Evolutionary conservation across 108 stramenopile genomes (phyloP), one percentile per base, ranked within the genome.

Genomic region (Cylindrotheca fusiformis): DNA sequence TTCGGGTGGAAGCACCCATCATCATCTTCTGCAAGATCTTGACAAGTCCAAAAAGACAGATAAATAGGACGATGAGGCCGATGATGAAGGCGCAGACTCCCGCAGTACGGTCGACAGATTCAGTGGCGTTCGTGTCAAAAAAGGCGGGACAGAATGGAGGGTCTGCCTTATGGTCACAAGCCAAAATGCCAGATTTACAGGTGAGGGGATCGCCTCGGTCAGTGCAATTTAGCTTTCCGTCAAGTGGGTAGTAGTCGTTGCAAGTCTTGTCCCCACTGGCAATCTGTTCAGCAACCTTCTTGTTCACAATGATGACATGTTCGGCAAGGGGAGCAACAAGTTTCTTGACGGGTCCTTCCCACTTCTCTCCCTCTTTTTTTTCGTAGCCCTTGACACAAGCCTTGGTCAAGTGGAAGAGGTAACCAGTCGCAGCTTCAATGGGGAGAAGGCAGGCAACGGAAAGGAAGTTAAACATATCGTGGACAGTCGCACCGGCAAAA

Each of bases 401-500:
- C 21, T 41, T 29, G 33, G 90, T 91, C 41, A 91, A 58, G 51
- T 49, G 29, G 57, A 72, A 58, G 14, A 94, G 60, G 71, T 81
- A 83, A 29, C 69, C 63, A 25, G 81, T 76, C 71, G 75, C 59
- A 60, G 80, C 59, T n/a, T n/a, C n/a, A n/a, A n/a, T n/a, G n/a
- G n/a, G n/a, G n/a, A n/a, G n/a, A n/a, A n/a, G n/a, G n/a, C n/a
- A n/a, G n/a, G n/a, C n/a, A n/a, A n/a, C n/a, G n/a, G n/a, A n/a
- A n/a, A n/a, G n/a, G n/a, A n/a, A n/a, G n/a, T n/a, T n/a, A n/a
- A n/a, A n/a, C n/a, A n/a, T n/a, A n/a, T n/a, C n/a, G n/a, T n/a
- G n/a, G 55, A 94, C 93, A 23, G 90, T 91, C 58, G 93, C 93
- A 48, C 93, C 93, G 24, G 90, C 86, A 61, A 94, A 94, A 53